Conservation (phyloP, 371 early-diverging fungal species). For the Nematocida major region DNA sequence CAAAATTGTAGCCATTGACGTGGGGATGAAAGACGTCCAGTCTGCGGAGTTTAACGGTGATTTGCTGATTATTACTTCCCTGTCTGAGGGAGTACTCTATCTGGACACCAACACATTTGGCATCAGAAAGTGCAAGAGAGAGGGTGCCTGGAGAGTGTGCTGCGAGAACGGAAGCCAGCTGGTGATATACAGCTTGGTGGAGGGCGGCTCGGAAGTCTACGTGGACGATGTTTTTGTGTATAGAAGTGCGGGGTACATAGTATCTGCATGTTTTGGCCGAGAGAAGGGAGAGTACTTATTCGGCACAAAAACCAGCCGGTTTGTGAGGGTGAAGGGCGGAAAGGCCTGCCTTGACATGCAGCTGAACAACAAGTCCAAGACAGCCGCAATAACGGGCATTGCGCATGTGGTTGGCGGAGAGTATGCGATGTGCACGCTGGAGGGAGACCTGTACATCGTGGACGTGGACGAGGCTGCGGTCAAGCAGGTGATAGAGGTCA, state of each 20-base stretch:
- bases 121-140: not conserved
- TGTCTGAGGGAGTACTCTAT: slow-evolving; percentile 7
- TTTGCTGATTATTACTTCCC: slow-evolving; percentile 9
- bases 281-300: not conserved
- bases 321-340: not conserved
- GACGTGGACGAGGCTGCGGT: not conserved
- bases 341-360: not conserved
- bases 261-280: slow-evolving; percentile 26
- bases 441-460: slow-evolving; percentile 15
- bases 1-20: not conserved
- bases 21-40: slow-evolving; percentile 11
- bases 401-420: not conserved
- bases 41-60: not conserved
- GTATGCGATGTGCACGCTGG: slow-evolving; percentile 21
- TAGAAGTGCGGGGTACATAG: not conserved
- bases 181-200: slow-evolving; percentile 20
- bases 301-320: not conserved
- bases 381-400: not conserved
- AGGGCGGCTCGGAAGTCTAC: slow-evolving; percentile 33
- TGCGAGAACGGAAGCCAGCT: not conserved
- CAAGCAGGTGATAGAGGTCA: slow-evolving; percentile 12
- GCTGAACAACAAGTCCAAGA: not conserved
- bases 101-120: not conserved
- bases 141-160: slow-evolving; percentile 25
- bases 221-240: not conserved